A percentile compares a stretch with the other conserved stretches of the same genome.
These are phyloP conservation scores for Kalmusia sp. DNA, from an alignment of 2,329 filamentous ascomycete species.

Conservation along the genomic window DNA sequence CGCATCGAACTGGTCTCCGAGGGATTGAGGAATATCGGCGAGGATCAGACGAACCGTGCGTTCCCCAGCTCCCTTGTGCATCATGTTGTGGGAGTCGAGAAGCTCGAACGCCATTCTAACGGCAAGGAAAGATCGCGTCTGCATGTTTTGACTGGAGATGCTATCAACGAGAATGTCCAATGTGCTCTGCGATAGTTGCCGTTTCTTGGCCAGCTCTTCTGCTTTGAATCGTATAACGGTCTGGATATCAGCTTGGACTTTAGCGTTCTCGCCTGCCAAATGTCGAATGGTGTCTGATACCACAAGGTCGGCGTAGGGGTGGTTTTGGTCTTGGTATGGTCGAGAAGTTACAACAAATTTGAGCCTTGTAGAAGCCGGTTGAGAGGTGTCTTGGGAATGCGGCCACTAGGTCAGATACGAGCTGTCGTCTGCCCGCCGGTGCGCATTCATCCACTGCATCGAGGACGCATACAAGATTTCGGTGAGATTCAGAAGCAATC, in stretches of 20 bases:
- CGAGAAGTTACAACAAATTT: slow-evolving; percentile 4
- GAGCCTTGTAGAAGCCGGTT: neutral
- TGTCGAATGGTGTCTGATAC: slow-evolving; percentile 1
- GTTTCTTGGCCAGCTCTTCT: slow-evolving; percentile 3
- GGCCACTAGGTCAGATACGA: neutral
- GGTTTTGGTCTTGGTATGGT: slow-evolving; percentile 7
- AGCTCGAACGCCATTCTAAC: slow-evolving; percentile 9
- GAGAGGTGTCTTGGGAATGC: neutral
- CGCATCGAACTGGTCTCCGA: slow-evolving; percentile 6
- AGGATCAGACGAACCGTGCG: neutral
- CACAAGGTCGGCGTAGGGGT: neutral
- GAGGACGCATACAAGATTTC: neutral
- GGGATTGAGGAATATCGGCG: neutral
- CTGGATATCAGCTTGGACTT: slow-evolving; percentile 3
- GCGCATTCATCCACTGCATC: slow-evolving; percentile 7
- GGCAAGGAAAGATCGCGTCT: slow-evolving; percentile 5
- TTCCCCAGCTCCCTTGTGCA: neutral
- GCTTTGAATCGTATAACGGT: slow-evolving; percentile 5
- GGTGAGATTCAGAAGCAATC: neutral
- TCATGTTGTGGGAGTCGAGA: neutral
- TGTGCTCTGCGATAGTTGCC: neutral
- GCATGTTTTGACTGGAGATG: neutral
- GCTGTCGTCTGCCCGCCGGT: slow-evolving; percentile 1
- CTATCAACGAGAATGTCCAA: neutral
- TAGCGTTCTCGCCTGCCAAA: slow-evolving; percentile 2